These are phyloP conservation scores for Podospora bellae-mahoneyi DNA, from an alignment of 495 filamentous ascomycete species.

Conservation along the genomic window DNA sequence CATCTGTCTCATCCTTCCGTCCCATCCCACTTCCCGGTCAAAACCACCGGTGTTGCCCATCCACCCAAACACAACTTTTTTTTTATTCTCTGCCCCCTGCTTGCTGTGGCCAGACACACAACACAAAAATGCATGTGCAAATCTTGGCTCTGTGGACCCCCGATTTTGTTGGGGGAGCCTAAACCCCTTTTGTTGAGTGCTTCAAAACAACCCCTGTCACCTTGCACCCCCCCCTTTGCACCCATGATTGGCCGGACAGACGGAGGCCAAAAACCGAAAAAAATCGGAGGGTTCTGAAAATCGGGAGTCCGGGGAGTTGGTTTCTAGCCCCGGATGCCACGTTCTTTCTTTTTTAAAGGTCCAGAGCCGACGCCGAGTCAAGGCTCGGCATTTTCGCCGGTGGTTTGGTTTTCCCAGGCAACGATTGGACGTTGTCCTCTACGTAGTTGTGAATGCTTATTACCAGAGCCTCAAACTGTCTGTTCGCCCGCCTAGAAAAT, in stretches of 20 bases:
- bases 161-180: slow-evolving; percentile 23
- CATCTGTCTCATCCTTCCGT: neutral
- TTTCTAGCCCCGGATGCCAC: neutral
- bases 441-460: neutral
- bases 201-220: neutral
- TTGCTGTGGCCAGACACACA: neutral
- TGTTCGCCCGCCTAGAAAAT: neutral
- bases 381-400: neutral
- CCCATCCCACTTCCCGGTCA: neutral
- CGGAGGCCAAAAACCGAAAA: neutral
- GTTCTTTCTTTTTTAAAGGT: neutral
- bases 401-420: neutral
- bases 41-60: slow-evolving; percentile 2
- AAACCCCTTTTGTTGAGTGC: slow-evolving; percentile 20
- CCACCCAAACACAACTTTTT: neutral
- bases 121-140: slow-evolving; percentile 4
- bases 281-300: neutral
- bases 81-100: neutral
- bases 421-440: neutral
- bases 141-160: neutral
- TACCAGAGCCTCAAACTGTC: neutral
- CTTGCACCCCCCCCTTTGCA: neutral
- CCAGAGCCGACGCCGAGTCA: neutral
- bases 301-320: neutral
- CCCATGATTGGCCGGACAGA: neutral